Percentiles rank a stretch among this genome's conserved stretches.
phyloP scores from a whole-genome alignment of 495 filamentous ascomycete genomes.

The Neurospora sp. region DNA sequence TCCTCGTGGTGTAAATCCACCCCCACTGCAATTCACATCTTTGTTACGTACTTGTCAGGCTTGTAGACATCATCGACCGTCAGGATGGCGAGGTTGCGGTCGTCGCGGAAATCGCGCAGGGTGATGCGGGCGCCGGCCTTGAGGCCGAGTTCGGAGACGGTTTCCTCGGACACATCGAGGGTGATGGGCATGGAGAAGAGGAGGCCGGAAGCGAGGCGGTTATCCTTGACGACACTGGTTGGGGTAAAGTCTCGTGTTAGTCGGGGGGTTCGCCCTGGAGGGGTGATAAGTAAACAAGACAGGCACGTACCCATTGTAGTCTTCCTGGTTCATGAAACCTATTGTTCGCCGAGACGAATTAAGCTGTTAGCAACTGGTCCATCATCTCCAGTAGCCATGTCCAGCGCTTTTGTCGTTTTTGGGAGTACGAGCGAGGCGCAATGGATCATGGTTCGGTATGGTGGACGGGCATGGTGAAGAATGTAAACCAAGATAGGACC shows the following conservation, averaged over 20 bases:
- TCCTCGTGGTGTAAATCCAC: neutral
- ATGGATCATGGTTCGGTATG: conserved; percentile 5
- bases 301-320: conserved; percentile 74
- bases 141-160: conserved; percentile 60
- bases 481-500: neutral
- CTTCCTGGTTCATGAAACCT: conserved; percentile 96
- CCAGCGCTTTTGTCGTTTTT: neutral
- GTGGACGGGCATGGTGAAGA: conserved; percentile 2
- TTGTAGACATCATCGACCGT: conserved; percentile 94
- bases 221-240: conserved; percentile 71
- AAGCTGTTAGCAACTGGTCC: neutral
- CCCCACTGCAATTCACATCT: conserved; percentile 3
- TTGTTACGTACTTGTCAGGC: conserved; percentile 74
- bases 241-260: neutral
- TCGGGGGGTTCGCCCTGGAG: neutral
- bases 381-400: neutral
- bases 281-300: neutral
- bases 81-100: conserved; percentile 88
- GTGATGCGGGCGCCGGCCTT: conserved; percentile 73
- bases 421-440: neutral
- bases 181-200: conserved; percentile 97
- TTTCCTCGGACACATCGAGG: conserved; percentile 67
- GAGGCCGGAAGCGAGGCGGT: conserved; percentile 77
- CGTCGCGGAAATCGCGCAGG: conserved; percentile 91
- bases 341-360: conserved; percentile 16